Evolutionary conservation across 2,329 filamentous ascomycete species (phyloP).

Genomic region (Ophiostoma novo-ulmi): DNA sequence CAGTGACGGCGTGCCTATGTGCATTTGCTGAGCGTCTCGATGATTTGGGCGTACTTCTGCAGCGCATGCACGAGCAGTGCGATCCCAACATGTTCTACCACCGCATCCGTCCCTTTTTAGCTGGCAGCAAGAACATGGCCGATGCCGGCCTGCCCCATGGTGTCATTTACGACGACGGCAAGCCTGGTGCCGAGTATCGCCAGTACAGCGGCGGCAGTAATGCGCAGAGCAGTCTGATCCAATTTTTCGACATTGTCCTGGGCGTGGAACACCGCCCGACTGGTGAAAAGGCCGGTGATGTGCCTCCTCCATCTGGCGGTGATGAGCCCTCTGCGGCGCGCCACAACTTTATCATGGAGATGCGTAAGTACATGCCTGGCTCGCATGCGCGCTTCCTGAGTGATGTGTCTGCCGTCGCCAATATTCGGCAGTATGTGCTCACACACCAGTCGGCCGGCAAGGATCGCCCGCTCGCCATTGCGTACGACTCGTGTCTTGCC

Average conservation of each 20-base stretch:
- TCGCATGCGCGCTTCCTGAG: conserved; percentile 83
- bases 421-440: conserved; percentile 80
- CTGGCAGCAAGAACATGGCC: conserved; percentile 94
- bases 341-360: conserved; percentile 94
- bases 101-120: conserved; percentile 90
- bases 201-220: conserved; percentile 94
- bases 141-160: conserved; percentile 86
- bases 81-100: conserved; percentile 94
- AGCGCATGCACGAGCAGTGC: conserved; percentile 92
- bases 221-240: conserved; percentile 91
- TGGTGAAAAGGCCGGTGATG: conserved; percentile 58
- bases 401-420: conserved; percentile 72
- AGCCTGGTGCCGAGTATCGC: conserved; percentile 57
- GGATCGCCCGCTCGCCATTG: conserved; percentile 64
- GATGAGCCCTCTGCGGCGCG: conserved; percentile 32
- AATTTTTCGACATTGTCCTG: conserved; percentile 92
- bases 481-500: conserved; percentile 84
- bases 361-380: conserved; percentile 96
- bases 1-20: conserved; percentile 71
- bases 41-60: conserved; percentile 70
- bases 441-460: conserved; percentile 39
- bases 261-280: conserved; percentile 88
- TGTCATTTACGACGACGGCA: conserved; percentile 79
- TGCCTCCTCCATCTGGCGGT: conserved; percentile 22
- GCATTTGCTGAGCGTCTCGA: conserved; percentile 82